Evolutionary conservation across 176 grass and related monocot species (phyloP), one percentile per base, ranked within the genome.

Genomic region (Avena atlantica): DNA sequence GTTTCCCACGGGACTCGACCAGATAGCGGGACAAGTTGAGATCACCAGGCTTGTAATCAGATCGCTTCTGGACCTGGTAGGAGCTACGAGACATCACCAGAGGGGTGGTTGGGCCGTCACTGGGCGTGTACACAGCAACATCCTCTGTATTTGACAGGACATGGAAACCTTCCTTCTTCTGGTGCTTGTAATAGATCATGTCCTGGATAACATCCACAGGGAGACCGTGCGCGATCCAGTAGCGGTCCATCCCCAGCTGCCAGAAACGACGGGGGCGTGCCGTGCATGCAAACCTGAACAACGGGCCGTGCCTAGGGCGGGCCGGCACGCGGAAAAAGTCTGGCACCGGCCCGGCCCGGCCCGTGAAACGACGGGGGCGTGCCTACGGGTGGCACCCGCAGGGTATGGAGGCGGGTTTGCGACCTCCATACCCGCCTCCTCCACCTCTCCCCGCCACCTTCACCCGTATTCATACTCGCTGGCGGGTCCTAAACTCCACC

Each of bases 101-200:
- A 42, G 51, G 9, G 49, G 72, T 10, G 9, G 3, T 16, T 16
- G 17, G 16, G 10, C 8, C 23, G 36, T 1, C 65, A 25, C 2
- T 12, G 55, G 51, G 76, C 1, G 50, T 13, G 37, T 80, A 80
- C 23, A 86, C 85, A 0, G 10, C 12, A 11, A 86, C 23, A 3
- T 80, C 76, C 65, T 86, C 85, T 4, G 21, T 70, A 23, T 79
- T 29, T 9, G 37, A 71, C 16, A 86, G 63, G 12, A 71, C 50
- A 48, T 86, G 65, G 76, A 86, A 86, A 8, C 85, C 85, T 61
- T 87, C 23, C 66, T 60, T 29, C 25, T 62, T 15, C 55, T 48
- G 4, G 67, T 58, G 57, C 52, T 24, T 62, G 67, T 60, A 27
- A 12, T 81, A 81, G 67, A 87, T 81, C 65, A 87, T 59, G 67